Conservation (phyloP, 306 rosid genomes). For the Corylus avellana region DNA sequence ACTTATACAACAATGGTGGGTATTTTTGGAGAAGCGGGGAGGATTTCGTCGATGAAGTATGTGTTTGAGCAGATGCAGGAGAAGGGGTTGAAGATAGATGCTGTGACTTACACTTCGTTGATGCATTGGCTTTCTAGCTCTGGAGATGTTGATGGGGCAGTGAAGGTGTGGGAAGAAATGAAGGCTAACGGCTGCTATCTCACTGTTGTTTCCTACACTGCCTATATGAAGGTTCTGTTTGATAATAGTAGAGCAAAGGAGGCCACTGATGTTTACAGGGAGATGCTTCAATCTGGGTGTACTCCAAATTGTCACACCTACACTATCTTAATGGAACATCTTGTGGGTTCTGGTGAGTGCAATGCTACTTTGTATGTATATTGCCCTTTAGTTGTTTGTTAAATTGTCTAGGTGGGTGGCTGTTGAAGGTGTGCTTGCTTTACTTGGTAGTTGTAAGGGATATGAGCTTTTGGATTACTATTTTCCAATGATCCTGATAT, state of each 20-base stretch:
- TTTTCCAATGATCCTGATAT: not conserved
- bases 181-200: slow-evolving; percentile 53
- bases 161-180: slow-evolving; percentile 76
- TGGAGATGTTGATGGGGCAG: slow-evolving; percentile 63
- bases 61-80: slow-evolving; percentile 70
- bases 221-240: slow-evolving; percentile 70
- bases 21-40: slow-evolving; percentile 91
- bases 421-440: not conserved
- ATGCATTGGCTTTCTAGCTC: slow-evolving; percentile 83
- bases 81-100: slow-evolving; percentile 61
- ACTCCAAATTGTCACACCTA: slow-evolving; percentile 73
- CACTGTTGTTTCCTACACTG: slow-evolving; percentile 75
- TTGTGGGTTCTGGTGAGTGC: slow-evolving; percentile 65
- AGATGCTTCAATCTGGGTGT: slow-evolving; percentile 60
- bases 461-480: not conserved
- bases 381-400: slow-evolving; percentile 41
- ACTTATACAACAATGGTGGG: slow-evolving; percentile 83
- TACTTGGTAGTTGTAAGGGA: not conserved
- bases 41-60: slow-evolving; percentile 74
- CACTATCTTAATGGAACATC: slow-evolving; percentile 74
- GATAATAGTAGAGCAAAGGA: slow-evolving; percentile 44
- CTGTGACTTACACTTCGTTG: slow-evolving; percentile 72
- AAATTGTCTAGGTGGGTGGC: slow-evolving; percentile 16
- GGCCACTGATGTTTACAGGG: slow-evolving; percentile 64
- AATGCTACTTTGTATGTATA: not conserved